Evolutionary conservation across 2,329 filamentous ascomycete genomes (phyloP).

Genomic region (Fusarium chaquense): DNA sequence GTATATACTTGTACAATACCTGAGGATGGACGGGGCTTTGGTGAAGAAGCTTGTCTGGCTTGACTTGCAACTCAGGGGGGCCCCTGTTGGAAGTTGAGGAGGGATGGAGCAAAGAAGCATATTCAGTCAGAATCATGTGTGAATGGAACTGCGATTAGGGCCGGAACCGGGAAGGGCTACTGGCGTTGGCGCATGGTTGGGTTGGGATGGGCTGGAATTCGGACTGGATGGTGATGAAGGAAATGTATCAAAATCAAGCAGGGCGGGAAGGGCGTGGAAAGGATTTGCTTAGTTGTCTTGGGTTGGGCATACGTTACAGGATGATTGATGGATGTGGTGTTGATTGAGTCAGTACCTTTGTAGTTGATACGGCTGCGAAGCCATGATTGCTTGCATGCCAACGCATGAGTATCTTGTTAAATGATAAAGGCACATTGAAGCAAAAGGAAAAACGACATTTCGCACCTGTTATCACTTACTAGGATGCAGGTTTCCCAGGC

Average conservation of each 20-base stretch:
- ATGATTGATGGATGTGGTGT: slow-evolving; percentile 27
- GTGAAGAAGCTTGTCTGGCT: slow-evolving; percentile 1
- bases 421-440: slow-evolving; percentile 32
- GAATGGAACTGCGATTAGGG: slow-evolving; percentile 26
- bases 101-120: slow-evolving; percentile 22
- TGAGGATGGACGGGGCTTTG: slow-evolving; percentile 12
- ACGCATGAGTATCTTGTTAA: slow-evolving; percentile 27
- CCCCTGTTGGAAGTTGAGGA: slow-evolving; percentile 3
- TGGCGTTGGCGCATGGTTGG: slow-evolving; percentile 47
- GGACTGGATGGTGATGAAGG: slow-evolving; percentile 37
- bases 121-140: slow-evolving; percentile 30
- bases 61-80: background rate
- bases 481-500: background rate
- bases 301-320: slow-evolving; percentile 42
- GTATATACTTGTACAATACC: slow-evolving; percentile 49
- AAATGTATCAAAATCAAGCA: slow-evolving; percentile 46
- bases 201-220: slow-evolving; percentile 9
- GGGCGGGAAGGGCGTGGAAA: slow-evolving; percentile 34
- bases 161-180: slow-evolving; percentile 26
- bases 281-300: slow-evolving; percentile 41
- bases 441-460: background rate
- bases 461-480: background rate
- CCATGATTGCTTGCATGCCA: slow-evolving; percentile 27
- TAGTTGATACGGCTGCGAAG: slow-evolving; percentile 23
- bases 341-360: slow-evolving; percentile 12